Conservation (phyloP, 2,329 filamentous ascomycete genomes). For the Claviceps humidiphila region DNA sequence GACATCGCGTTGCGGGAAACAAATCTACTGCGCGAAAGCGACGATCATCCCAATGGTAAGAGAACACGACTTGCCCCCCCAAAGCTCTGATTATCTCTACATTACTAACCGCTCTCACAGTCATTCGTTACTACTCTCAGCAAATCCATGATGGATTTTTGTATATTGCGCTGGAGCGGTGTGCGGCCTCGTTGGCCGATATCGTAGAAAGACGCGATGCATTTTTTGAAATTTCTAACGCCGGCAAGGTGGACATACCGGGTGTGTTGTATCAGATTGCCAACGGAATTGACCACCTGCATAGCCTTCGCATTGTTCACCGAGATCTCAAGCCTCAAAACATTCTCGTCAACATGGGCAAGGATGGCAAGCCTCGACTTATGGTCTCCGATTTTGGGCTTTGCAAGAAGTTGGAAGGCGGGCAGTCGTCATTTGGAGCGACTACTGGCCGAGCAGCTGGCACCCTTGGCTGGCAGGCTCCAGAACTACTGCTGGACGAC, state of each 20-base stretch:
- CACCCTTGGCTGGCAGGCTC: slow-evolving; percentile 91
- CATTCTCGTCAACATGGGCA: slow-evolving; percentile 69
- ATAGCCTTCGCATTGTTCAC: slow-evolving; percentile 87
- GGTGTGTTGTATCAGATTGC: slow-evolving; percentile 80
- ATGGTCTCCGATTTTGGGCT: slow-evolving; percentile 96
- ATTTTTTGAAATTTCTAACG: slow-evolving; percentile 55
- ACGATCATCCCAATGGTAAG: slow-evolving; percentile 76
- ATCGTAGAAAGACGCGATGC: slow-evolving; percentile 64
- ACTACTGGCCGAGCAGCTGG: slow-evolving; percentile 89
- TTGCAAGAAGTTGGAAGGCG: slow-evolving; percentile 91
- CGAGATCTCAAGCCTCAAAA: slow-evolving; percentile 97
- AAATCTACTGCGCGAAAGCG: slow-evolving; percentile 76
- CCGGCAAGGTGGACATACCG: slow-evolving; percentile 63
- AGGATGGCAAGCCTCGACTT: slow-evolving; percentile 61
- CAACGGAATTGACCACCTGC: slow-evolving; percentile 75
- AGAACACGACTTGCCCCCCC: not conserved
- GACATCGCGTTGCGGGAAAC: slow-evolving; percentile 94
- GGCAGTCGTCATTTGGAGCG: slow-evolving; percentile 86
- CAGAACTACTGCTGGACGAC: slow-evolving; percentile 77
- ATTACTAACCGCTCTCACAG: slow-evolving; percentile 26
- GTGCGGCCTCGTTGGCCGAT: slow-evolving; percentile 85
- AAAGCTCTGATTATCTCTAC: no score
- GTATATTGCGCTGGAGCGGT: slow-evolving; percentile 91
- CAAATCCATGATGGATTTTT: slow-evolving; percentile 80
- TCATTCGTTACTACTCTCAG: slow-evolving; percentile 92